These are phyloP conservation scores for Triticum urartu DNA, from an alignment of 176 grass and related monocot species.

Conservation along the genomic window DNA sequence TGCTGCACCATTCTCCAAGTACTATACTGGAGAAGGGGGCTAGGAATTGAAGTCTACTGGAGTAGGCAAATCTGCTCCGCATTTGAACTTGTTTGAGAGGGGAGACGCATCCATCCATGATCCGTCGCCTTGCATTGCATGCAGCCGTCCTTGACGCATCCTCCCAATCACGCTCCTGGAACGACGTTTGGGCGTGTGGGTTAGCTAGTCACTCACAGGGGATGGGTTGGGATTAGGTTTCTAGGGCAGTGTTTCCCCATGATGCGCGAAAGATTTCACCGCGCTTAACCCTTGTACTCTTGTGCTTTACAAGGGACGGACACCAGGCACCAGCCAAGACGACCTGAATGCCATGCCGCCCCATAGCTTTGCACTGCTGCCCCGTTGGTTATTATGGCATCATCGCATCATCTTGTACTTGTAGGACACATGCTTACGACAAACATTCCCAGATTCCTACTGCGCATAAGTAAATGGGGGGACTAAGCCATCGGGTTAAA, in stretches of 20 bases:
- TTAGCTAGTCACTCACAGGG: not conserved
- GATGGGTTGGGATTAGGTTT: constrained; percentile 41
- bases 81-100: constrained; percentile 30
- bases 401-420: not conserved
- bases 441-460: not conserved
- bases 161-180: constrained; percentile 19
- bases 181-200: not conserved
- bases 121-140: too few species aligned
- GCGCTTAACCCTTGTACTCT: constrained; percentile 15
- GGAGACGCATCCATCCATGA: not conserved
- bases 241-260: constrained; percentile 19
- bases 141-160: constrained; percentile 32
- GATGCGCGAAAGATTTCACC: not conserved
- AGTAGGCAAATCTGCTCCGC: not conserved
- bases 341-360: constrained; percentile 33
- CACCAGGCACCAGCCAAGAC: constrained; percentile 11
- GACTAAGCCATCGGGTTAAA: not conserved
- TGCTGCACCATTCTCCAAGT: not conserved
- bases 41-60: not conserved
- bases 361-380: not conserved
- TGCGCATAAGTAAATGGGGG: not conserved
- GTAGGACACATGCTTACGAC: constrained; percentile 18
- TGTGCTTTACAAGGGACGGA: not conserved
- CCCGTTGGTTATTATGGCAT: not conserved
- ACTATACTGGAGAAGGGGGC: too few species aligned